Evolutionary conservation across 1,284 basidiomycete species (phyloP), one percentile per base, ranked within the genome.

Genomic region (Leccinum pachyderme): DNA sequence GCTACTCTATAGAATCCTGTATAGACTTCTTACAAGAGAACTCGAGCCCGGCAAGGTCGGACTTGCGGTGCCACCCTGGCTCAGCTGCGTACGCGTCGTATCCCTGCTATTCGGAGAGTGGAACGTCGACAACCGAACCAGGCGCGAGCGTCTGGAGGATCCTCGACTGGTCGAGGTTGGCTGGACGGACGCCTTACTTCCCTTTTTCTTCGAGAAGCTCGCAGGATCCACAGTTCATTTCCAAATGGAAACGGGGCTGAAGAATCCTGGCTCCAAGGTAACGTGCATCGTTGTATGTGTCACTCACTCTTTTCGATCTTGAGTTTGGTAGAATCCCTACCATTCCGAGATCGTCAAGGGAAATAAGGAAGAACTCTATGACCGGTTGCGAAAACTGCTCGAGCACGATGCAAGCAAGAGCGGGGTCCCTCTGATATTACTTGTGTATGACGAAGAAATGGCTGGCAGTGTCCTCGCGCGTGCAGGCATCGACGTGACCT

Each of bases 381-480:
- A 45, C 15, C 64, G 57, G 5, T 48, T 73, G 49, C 67, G 57
- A 45, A 44, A 44, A 12, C 29, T 70, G 28, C 47, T 73, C n/a
- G 31, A 35, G 9, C 57, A 65, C 25, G 60, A 70, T 24, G 45
- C 54, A 1, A 51, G 56, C 33, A 48, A 56, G 54, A 62, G 47
- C 11, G 60, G 57, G 27, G 41, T 56, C 2, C 71, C 71, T 2
- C 22, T 73, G 52, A 53, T 72, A 13, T 51, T 70, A 31, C 56
- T 70, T 13, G 67, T 70, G 15, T 60, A 72, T 6, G 65, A 72
- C n/a, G 68, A 73, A 43, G 62, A 58, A 15, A 70, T 73, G 63
- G 68, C 64, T 3, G 61, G 67, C 5, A 25, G 45, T 3, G 31
- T 71, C 7, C 59, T 70, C 4, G 45, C 52, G 6, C 65, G 49